These are phyloP conservation scores for Teunomyces stri DNA, from an alignment of 805 yeast genomes.

Conservation along the genomic window DNA sequence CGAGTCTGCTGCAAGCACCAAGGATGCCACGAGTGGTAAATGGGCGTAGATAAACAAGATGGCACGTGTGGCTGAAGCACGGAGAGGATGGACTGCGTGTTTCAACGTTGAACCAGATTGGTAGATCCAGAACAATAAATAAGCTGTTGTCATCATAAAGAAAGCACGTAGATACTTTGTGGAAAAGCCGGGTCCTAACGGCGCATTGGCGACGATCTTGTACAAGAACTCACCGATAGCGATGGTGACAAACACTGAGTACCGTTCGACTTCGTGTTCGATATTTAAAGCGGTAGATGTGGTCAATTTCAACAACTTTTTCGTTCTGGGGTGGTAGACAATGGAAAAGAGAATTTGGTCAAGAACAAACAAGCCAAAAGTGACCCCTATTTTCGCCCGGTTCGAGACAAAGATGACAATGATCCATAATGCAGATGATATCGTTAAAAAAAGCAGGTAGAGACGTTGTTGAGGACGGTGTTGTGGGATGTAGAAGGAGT, in stretches of 20 bases:
- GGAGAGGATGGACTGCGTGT: conserved; percentile 52
- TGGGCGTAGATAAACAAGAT: conserved; percentile 46
- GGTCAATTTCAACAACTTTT: conserved; percentile 39
- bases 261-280: conserved; percentile 65
- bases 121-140: conserved; percentile 51
- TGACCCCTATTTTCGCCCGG: conserved; percentile 46
- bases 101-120: conserved; percentile 50
- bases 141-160: conserved; percentile 47
- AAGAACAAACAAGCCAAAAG: conserved; percentile 37
- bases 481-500: conserved; percentile 47
- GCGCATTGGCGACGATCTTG: conserved; percentile 48
- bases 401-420: conserved; percentile 48
- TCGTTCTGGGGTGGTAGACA: conserved; percentile 48
- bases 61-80: conserved; percentile 48
- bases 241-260: conserved; percentile 56
- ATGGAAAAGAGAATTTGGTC: conserved; percentile 41
- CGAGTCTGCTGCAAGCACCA: conserved; percentile 59
- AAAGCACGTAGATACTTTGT: conserved; percentile 47
- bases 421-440: conserved; percentile 47
- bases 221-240: conserved; percentile 65
- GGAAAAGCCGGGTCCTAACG: conserved; percentile 47
- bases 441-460: conserved; percentile 28
- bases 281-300: conserved; percentile 61
- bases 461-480: conserved; percentile 50
- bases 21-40: conserved; percentile 48